Conservation (phyloP, 345 rosid species). For the Moringa oleifera region DNA sequence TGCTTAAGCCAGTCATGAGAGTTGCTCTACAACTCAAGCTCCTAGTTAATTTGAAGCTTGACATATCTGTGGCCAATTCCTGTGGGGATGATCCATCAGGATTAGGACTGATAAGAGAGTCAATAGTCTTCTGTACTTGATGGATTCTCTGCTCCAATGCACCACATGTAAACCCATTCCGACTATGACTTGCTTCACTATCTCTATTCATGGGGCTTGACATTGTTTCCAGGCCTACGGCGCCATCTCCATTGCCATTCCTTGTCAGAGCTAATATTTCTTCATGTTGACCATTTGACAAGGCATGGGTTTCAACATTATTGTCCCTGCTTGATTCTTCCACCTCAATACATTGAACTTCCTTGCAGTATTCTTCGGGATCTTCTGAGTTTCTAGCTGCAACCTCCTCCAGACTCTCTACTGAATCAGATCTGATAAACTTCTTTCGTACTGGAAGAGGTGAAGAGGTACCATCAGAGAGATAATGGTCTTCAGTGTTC, state of each 20-base stretch:
- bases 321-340: constrained; percentile 39
- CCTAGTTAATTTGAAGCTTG: constrained; percentile 40
- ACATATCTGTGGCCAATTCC: constrained; percentile 23
- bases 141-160: constrained; percentile 45
- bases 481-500: constrained; percentile 32
- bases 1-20: constrained; percentile 43
- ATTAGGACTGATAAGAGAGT: constrained; percentile 33
- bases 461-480: constrained; percentile 45
- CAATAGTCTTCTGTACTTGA: constrained; percentile 40
- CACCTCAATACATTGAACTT: constrained; percentile 75
- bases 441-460: constrained; percentile 39
- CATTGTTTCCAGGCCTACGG: constrained; percentile 17
- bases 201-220: constrained; percentile 29
- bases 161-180: constrained; percentile 39
- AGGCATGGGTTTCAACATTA: constrained; percentile 23
- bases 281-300: constrained; percentile 33
- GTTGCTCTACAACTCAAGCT: constrained; percentile 59
- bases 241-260: constrained; percentile 24
- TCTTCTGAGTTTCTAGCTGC: constrained; percentile 28
- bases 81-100: constrained; percentile 30
- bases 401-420: constrained; percentile 30
- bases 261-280: constrained; percentile 23
- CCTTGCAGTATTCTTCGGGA: constrained; percentile 78
- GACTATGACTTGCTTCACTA: constrained; percentile 29
- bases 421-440: constrained; percentile 31